Conservation (phyloP, 31 red algal genomes). For the Asparagopsis taxiformis region DNA sequence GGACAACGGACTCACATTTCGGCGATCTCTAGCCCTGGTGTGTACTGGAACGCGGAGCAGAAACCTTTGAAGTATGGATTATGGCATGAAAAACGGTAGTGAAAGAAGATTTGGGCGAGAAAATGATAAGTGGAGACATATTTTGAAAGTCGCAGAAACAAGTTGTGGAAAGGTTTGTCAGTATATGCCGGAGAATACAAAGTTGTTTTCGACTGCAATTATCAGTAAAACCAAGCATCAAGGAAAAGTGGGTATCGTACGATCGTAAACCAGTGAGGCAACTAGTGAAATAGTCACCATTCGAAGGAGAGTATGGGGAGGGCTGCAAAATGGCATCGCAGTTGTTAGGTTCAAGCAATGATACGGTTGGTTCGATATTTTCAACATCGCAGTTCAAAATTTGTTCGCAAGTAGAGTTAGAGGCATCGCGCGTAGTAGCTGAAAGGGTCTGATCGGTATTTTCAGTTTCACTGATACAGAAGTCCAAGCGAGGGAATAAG, state of each 20-base stretch:
- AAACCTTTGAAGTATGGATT: constrained; percentile 3
- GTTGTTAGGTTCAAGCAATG: not conserved
- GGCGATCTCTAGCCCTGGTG: constrained; percentile 21
- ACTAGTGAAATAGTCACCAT: constrained; percentile 22
- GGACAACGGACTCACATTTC: constrained; percentile 30
- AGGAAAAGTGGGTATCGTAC: constrained; percentile 25
- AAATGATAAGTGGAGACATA: not conserved
- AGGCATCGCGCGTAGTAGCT: not conserved
- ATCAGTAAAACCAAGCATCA: too few species aligned
- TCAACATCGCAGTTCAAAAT: not conserved
- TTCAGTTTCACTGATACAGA: constrained; percentile 7
- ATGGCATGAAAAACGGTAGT: not conserved
- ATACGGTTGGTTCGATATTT: not conserved
- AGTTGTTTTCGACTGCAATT: too few species aligned
- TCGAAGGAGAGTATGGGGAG: constrained; percentile 43
- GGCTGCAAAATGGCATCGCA: constrained; percentile 30
- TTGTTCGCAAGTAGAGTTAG: constrained; percentile 8
- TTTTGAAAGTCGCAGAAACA: not conserved
- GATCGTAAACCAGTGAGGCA: constrained; percentile 38
- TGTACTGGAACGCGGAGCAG: constrained; percentile 30
- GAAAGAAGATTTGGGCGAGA: not conserved
- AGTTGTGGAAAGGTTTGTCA: too few species aligned
- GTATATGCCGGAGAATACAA: too few species aligned
- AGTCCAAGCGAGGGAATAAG: constrained; percentile 16
- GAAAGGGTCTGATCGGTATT: not conserved